Base-by-base conservation (phyloP, 257 asterid species). In the Fraxinus americana region DNA sequence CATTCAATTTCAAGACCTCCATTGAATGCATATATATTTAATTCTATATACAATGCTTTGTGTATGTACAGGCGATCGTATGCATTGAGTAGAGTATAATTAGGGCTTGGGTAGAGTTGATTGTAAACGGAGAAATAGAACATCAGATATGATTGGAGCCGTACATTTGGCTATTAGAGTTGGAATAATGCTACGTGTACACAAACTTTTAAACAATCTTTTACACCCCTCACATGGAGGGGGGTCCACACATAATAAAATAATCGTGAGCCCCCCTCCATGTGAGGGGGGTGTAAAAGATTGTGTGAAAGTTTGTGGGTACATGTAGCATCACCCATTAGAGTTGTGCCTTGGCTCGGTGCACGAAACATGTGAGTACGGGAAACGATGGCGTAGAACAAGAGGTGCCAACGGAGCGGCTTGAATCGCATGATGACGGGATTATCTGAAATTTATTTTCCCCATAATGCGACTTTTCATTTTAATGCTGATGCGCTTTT, bases 1-100 rank as follows among this genome's bases (percentile, higher is more conserved):
- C 38, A 41, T 29, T 79, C 77, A 83, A 80, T 65, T 85, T 76
- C 71, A 77, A 10, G 3, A 83, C 88, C 74, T 86, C 90, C 91
- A 87, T 87, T 50, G 19, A 29, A 75, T 71, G 29, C 13, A 43
- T 54, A 38, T 41, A 41, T 76, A 80, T 48, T 66, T 75, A 72
- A 50, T 34, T 52, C 23, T 54, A 54, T n/a, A 54, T 19, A 17
- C 65, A 19, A 54, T 7, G 65, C 10, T 4, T 54, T 54, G 65
- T 54, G 25, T 54, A 19, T 2, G 13, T 5, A 5, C 19, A 17
- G 6, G 65, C 1, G 4, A 27, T 2, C 1, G 25, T 54, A 45
- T 13, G 54, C n/a, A 45, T 13, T 4, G 54, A 54, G 65, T 17
- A 54, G n/a, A 45, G n/a, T 4, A 45, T n/a, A 45, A 45, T 14